These are phyloP conservation scores for Trypanosoma cruzi DNA, from an alignment of 208 protist species.

Conservation along the genomic window DNA sequence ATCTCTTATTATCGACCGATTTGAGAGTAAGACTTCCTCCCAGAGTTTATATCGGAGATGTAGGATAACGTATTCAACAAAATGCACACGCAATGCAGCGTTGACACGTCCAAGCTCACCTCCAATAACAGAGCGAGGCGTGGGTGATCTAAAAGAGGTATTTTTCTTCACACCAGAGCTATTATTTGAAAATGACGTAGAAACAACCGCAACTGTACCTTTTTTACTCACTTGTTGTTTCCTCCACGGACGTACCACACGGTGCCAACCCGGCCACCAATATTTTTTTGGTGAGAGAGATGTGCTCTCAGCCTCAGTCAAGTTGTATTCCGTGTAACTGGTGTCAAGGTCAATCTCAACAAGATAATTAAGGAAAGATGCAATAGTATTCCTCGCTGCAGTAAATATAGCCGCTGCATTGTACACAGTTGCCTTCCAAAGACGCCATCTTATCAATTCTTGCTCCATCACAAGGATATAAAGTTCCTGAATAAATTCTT, in stretches of 20 bases:
- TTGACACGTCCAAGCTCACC: neutral
- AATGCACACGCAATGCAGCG: neutral
- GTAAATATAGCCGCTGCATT: neutral
- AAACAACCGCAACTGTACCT: neutral
- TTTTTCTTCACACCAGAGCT: neutral
- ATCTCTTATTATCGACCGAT: too few relatives aligned
- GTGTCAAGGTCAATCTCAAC: neutral
- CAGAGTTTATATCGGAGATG: neutral
- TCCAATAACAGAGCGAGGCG: neutral
- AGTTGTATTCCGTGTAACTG: neutral
- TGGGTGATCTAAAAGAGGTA: neutral
- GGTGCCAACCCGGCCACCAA: neutral
- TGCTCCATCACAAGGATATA: constrained; percentile 1
- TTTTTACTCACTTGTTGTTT: neutral
- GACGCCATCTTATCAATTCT: neutral
- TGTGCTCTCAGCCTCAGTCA: neutral
- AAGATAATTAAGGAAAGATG: neutral
- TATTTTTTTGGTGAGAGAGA: neutral
- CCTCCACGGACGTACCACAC: neutral
- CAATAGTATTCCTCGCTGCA: constrained; percentile 5
- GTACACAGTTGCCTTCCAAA: neutral
- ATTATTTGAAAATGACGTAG: neutral
- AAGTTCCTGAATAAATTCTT: neutral
- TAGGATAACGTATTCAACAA: neutral
- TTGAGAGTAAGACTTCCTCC: neutral